Percentiles rank a stretch among this genome's conserved stretches.
phyloP scores from a whole-genome alignment of 345 rosid genomes.

The Rubroshorea leprosula region DNA sequence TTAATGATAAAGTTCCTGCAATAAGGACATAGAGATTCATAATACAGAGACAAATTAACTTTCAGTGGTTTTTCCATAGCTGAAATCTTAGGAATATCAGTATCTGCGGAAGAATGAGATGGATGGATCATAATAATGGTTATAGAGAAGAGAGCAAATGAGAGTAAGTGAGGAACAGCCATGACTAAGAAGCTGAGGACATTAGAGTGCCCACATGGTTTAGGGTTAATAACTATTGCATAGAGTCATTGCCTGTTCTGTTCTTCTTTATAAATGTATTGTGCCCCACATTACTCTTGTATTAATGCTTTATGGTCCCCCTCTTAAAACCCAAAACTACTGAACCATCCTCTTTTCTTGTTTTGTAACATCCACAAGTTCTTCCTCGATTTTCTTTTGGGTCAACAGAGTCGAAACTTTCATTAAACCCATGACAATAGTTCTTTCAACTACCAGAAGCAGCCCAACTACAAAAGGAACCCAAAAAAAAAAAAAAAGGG shows the following conservation, averaged over 20 bases:
- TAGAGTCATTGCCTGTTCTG: background rate
- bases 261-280: background rate
- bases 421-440: too few relatives aligned
- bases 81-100: background rate
- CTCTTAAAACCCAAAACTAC: background rate
- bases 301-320: background rate
- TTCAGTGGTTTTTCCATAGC: constrained; percentile 9
- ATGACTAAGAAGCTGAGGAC: constrained; percentile 8
- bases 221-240: background rate
- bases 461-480: too few relatives aligned
- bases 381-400: too few relatives aligned
- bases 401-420: too few relatives aligned
- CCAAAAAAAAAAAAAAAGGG: too few relatives aligned
- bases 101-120: constrained; percentile 9
- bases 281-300: background rate
- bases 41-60: constrained; percentile 32
- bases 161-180: constrained; percentile 13
- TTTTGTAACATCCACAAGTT: too few relatives aligned
- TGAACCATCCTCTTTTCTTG: too few relatives aligned
- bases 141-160: constrained; percentile 11
- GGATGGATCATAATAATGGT: constrained; percentile 12
- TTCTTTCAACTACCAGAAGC: too few relatives aligned
- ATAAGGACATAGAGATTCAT: constrained; percentile 33
- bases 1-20: constrained; percentile 23
- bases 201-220: background rate